phyloP scores from a whole-genome alignment of 176 grass and related monocot species.

The Bothriochloa decipiens region DNA sequence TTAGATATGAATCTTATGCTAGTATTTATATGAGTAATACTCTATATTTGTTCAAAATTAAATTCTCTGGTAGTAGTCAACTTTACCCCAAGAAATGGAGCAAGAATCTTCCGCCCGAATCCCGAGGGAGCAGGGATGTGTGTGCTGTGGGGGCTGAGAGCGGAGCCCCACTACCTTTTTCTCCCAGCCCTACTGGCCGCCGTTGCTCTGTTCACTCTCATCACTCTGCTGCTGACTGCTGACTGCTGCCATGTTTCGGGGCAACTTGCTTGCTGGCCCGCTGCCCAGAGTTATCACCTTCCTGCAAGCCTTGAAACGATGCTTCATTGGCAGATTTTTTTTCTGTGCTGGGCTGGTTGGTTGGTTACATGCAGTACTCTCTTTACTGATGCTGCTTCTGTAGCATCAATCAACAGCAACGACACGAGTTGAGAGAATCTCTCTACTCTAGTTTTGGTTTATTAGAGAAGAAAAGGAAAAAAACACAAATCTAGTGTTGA shows the following conservation, averaged over 20 bases:
- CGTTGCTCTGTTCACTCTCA: constrained; percentile 21
- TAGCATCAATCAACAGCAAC: not conserved
- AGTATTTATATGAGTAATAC: not conserved
- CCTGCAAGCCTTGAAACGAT: not conserved
- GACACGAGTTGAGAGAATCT: not conserved
- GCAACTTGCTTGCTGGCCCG: not conserved
- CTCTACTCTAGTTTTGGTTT: not conserved
- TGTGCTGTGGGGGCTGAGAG: not conserved
- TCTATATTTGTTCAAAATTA: not conserved
- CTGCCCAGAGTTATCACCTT: not conserved
- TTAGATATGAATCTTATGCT: not conserved
- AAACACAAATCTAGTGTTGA: not conserved
- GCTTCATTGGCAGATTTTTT: not conserved
- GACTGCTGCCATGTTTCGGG: not conserved
- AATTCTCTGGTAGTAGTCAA: not conserved
- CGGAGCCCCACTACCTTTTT: not conserved
- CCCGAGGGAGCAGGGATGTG: not conserved
- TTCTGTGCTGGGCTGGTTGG: not conserved
- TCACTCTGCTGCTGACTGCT: not conserved
- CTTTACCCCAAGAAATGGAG: not conserved
- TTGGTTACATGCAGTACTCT: not conserved
- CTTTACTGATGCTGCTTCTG: not conserved
- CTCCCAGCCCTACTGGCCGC: not conserved
- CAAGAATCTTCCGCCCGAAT: constrained; percentile 31
- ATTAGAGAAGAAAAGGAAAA: not conserved